A percentile compares a stretch with the other conserved stretches of the same genome.
Evolutionary conservation across 75 land plant species (phyloP).

Genomic region (Adiantum capillusveneris): DNA sequence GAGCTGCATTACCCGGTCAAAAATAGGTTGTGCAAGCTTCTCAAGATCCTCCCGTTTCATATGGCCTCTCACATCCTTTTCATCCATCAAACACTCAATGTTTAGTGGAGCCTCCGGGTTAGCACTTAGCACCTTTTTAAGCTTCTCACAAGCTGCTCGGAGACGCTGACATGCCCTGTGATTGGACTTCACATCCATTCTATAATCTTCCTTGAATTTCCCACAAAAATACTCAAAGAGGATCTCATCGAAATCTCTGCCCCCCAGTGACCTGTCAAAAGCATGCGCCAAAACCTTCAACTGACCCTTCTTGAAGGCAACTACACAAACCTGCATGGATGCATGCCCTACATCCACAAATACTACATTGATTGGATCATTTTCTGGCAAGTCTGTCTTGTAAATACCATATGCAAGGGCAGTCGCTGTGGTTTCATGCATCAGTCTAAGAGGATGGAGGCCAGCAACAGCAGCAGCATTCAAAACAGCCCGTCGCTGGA

Average conservation of each 20-base stretch:
- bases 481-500: conserved; percentile 71
- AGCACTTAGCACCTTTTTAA: conserved; percentile 77
- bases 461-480: conserved; percentile 88
- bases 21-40: conserved; percentile 39
- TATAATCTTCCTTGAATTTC: conserved; percentile 51
- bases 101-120: conserved; percentile 77
- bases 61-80: conserved; percentile 72
- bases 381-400: conserved; percentile 74
- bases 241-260: conserved; percentile 80
- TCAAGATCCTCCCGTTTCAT: conserved; percentile 97
- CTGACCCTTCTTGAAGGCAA: conserved; percentile 71
- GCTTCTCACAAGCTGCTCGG: conserved; percentile 67
- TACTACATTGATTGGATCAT: conserved; percentile 62
- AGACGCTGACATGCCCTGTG: conserved; percentile 57
- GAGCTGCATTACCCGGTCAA: conserved; percentile 59
- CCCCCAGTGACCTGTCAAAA: conserved; percentile 69
- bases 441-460: conserved; percentile 58
- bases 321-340: conserved; percentile 79
- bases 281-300: conserved; percentile 63
- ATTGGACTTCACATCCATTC: conserved; percentile 56
- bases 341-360: conserved; percentile 90
- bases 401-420: conserved; percentile 88
- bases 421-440: conserved; percentile 90
- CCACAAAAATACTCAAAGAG: conserved; percentile 60
- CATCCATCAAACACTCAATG: conserved; percentile 88